Conservation (phyloP, 345 rosid genomes). For the Garcia nutans region DNA sequence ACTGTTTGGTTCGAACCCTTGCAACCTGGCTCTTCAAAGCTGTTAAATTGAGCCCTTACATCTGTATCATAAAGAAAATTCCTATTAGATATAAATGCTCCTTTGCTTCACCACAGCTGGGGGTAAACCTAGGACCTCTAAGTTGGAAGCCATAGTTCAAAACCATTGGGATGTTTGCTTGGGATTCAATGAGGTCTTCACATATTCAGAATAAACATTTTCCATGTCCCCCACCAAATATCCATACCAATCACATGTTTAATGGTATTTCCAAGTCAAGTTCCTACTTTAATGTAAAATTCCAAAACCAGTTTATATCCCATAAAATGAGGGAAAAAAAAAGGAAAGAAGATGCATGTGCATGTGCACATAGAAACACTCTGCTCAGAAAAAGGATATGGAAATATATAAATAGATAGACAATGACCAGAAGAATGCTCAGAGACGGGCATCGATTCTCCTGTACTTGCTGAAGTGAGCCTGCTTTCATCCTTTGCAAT, state of each 20-base stretch:
- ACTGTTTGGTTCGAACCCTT: conserved; percentile 31
- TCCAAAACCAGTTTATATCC: neutral
- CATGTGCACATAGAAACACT: neutral
- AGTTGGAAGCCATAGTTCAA: neutral
- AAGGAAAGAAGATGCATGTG: neutral
- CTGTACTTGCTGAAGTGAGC: conserved; percentile 18
- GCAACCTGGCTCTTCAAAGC: conserved; percentile 34
- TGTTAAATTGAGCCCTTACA: conserved; percentile 25
- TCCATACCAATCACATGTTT: neutral
- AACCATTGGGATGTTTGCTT: neutral
- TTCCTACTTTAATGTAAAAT: neutral
- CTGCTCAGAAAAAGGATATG: neutral
- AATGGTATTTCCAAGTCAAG: neutral
- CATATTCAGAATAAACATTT: neutral
- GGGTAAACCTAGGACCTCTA: neutral
- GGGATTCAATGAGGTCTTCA: neutral
- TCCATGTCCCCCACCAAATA: neutral
- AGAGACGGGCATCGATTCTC: conserved; percentile 20
- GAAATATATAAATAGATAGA: conserved; percentile 21
- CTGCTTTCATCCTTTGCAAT: conserved; percentile 26
- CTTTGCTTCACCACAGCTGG: neutral
- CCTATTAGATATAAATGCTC: neutral
- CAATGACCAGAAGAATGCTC: conserved; percentile 18
- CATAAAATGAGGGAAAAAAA: no score
- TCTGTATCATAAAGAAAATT: conserved; percentile 31